Conservation (phyloP, 345 rosid genomes). For the Syzygium aromaticum region DNA sequence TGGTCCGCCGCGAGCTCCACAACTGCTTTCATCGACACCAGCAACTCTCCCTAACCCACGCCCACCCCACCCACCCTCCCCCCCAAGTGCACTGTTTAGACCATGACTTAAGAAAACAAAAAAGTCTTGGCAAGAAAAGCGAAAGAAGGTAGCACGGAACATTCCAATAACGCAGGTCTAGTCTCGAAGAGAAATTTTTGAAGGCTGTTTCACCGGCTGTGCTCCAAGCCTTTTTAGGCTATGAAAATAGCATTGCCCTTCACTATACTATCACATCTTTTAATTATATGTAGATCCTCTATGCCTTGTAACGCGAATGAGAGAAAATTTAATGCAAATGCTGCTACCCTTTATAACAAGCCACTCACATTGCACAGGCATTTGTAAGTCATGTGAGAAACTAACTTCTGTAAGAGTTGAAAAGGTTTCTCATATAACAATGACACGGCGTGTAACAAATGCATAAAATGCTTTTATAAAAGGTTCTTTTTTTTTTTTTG, state of each 20-base stretch:
- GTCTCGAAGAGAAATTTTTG: not conserved
- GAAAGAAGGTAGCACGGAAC: not conserved
- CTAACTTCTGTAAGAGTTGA: not conserved
- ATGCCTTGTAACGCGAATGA: not conserved
- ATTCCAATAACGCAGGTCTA: not conserved
- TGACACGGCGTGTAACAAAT: not conserved
- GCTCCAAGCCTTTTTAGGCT: not conserved
- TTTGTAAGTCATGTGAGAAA: not conserved
- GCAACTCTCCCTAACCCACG: not conserved
- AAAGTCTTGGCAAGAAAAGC: not conserved
- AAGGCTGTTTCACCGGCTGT: not conserved
- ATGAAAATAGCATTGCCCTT: not conserved
- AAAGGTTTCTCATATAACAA: not conserved
- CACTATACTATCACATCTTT: not conserved
- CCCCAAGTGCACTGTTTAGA: not conserved
- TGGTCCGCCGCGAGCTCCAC: not conserved
- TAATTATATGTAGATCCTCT: not conserved
- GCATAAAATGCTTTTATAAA: no score
- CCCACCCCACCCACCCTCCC: no score
- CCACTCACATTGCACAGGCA: not conserved
- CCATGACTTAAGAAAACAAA: not conserved
- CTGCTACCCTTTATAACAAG: not conserved
- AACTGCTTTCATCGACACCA: no score
- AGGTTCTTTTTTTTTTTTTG: no score
- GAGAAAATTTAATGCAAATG: not conserved